phyloP scores from a whole-genome alignment of 139 green algal species.

The Zygnema circumcarinatum region DNA sequence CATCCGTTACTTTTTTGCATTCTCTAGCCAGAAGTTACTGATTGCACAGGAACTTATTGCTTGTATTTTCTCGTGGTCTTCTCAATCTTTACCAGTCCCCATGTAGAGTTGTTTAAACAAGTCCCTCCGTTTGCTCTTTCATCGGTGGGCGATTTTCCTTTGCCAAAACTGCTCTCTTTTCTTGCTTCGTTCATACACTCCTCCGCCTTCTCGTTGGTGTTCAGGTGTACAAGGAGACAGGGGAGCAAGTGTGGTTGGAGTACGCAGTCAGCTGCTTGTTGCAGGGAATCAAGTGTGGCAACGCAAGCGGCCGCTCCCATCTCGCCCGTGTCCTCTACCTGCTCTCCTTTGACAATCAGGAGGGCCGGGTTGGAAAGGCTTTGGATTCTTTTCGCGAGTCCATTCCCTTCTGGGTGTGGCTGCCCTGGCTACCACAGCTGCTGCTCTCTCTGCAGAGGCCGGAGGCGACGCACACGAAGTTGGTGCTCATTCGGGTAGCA shows the following conservation, averaged over 20 bases:
- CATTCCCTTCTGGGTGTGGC: conserved; percentile 89
- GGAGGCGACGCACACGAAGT: conserved; percentile 75
- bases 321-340: conserved; percentile 86
- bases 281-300: conserved; percentile 75
- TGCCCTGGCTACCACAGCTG: conserved; percentile 92
- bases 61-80: too few relatives aligned
- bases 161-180: too few relatives aligned
- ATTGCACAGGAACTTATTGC: too few relatives aligned
- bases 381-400: conserved; percentile 71
- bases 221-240: conserved; percentile 46
- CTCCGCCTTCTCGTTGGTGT: too few relatives aligned
- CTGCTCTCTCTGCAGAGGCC: conserved; percentile 81
- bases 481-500: conserved; percentile 71
- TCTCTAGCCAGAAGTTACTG: too few relatives aligned
- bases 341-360: conserved; percentile 81
- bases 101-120: too few relatives aligned
- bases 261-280: conserved; percentile 85
- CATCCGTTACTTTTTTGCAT: too few relatives aligned
- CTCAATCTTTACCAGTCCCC: too few relatives aligned
- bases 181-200: too few relatives aligned
- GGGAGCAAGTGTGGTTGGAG: conserved; percentile 75
- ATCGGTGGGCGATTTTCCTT: too few relatives aligned
- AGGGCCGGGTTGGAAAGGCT: conserved; percentile 55
- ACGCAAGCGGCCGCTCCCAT: conserved; percentile 60
- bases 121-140: too few relatives aligned